Evolutionary conservation across 306 rosid species (phyloP).

Genomic region (Sindora glabra): DNA sequence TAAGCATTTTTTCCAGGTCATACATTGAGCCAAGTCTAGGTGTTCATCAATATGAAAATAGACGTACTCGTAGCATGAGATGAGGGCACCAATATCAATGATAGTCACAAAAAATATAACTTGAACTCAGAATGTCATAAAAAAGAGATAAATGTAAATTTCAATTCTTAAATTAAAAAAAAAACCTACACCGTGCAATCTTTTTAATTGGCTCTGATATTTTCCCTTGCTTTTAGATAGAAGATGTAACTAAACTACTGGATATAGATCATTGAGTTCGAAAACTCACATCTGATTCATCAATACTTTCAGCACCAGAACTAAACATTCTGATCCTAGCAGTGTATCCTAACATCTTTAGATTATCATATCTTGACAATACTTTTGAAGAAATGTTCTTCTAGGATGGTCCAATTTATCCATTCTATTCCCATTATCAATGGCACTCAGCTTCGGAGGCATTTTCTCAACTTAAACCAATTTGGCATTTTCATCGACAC

Average conservation of each 20-base stretch:
- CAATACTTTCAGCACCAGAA: slow-evolving; percentile 3
- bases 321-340: slow-evolving; percentile 24
- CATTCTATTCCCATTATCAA: slow-evolving; percentile 10
- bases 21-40: too few relatives aligned
- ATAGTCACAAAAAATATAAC: too few relatives aligned
- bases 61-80: too few relatives aligned
- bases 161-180: too few relatives aligned
- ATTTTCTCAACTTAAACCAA: slow-evolving; percentile 20
- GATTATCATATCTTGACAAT: slow-evolving; percentile 24
- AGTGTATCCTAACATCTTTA: slow-evolving; percentile 23
- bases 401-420: slow-evolving; percentile 28
- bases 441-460: slow-evolving; percentile 19
- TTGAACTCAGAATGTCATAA: too few relatives aligned
- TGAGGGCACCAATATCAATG: too few relatives aligned
- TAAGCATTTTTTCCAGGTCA: too few relatives aligned
- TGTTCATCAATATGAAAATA: too few relatives aligned
- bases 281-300: too few relatives aligned
- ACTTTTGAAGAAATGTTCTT: slow-evolving; percentile 53
- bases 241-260: slow-evolving; percentile 21
- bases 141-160: too few relatives aligned
- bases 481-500: slow-evolving; percentile 16
- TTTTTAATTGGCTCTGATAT: neutral
- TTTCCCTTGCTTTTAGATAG: slow-evolving; percentile 17
- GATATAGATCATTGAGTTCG: too few relatives aligned
- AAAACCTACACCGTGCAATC: too few relatives aligned